These are phyloP conservation scores for Ascosphaera aggregata DNA, from an alignment of 2,329 filamentous ascomycete species.

Conservation along the genomic window DNA sequence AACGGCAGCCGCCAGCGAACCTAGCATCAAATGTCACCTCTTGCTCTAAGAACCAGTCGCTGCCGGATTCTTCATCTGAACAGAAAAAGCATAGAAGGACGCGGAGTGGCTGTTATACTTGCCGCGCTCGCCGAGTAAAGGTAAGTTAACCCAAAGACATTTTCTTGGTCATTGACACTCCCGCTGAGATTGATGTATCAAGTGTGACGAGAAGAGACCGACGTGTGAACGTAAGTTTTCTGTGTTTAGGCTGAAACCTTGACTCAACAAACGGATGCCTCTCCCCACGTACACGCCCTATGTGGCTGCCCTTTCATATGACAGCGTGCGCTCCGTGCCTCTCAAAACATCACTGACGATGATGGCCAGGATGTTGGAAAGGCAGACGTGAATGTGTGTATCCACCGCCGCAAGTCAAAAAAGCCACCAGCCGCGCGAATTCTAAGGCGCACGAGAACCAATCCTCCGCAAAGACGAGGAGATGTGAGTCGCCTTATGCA, in stretches of 20 bases:
- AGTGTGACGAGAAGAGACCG: constrained; percentile 83
- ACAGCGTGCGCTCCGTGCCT: not conserved
- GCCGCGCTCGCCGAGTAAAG: constrained; percentile 68
- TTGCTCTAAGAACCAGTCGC: not conserved
- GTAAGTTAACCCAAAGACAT: constrained; percentile 13
- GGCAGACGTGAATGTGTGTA: constrained; percentile 80
- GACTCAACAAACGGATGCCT: too few species aligned
- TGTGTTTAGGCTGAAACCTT: too few species aligned
- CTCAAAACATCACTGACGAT: constrained; percentile 1
- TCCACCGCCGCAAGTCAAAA: constrained; percentile 36
- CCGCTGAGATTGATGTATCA: constrained; percentile 3
- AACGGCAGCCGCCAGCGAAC: not conserved
- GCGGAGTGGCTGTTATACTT: constrained; percentile 83
- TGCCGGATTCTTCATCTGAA: constrained; percentile 21
- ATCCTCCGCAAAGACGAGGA: not conserved
- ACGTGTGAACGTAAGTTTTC: constrained; percentile 46
- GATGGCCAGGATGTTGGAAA: constrained; percentile 55
- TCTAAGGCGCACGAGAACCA: constrained; percentile 28
- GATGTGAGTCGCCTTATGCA: not conserved
- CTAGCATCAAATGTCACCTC: not conserved
- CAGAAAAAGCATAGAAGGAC: constrained; percentile 85
- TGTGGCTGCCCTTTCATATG: not conserved
- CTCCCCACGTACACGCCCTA: not conserved
- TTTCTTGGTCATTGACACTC: not conserved
- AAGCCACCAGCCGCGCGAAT: constrained; percentile 17